Base-by-base conservation (phyloP, 257 asterid genomes). In the Primulina huaijiensis region DNA sequence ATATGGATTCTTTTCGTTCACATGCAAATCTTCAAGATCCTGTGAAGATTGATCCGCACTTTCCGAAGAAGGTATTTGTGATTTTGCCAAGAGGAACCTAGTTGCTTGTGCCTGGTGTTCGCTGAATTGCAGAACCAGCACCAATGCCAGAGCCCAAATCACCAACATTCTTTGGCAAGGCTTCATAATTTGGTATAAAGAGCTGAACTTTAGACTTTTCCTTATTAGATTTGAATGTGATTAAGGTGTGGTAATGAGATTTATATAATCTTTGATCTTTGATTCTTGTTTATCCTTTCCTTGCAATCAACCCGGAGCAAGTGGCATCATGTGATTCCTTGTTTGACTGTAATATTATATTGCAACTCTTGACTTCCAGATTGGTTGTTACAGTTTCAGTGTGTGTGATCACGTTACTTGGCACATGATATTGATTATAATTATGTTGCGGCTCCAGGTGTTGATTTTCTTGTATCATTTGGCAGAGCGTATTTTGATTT, bases 321-420 rank as follows among this genome's bases (percentile, higher is more conserved):
- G 76, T 78, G 81, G 81, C 84, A 77, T 84, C 92, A 82, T 79
- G 86, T 84, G 89, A 73, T 76, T 74, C 33, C 74, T 43, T 68
- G 69, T 86, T 86, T 86, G 86, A 82, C 87, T 75, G 73, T 43
- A 2, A 43, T 72, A 50, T 52, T 79, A 79, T 74, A 84, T 80
- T 75, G 68, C 74, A 58, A 65, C 78, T 77, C 87, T 35, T 81
- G 85, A 81, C 62, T 81, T 79, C 79, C 84, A 83, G 81, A 83
- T 79, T 78, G 77, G 86, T 71, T 57, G 77, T 73, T 72, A 58
- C 68, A 77, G 77, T 65, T 77, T 77, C 80, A 73, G 83, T 3
- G 40, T 7, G 40, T 50, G 82, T 61, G 75, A 68, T 85, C 83
- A 83, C 69, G 89, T 86, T 88, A 81, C 59, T 31, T 1, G 72